Conservation (phyloP, 345 rosid species). For the Pseudoturritis turrita region DNA sequence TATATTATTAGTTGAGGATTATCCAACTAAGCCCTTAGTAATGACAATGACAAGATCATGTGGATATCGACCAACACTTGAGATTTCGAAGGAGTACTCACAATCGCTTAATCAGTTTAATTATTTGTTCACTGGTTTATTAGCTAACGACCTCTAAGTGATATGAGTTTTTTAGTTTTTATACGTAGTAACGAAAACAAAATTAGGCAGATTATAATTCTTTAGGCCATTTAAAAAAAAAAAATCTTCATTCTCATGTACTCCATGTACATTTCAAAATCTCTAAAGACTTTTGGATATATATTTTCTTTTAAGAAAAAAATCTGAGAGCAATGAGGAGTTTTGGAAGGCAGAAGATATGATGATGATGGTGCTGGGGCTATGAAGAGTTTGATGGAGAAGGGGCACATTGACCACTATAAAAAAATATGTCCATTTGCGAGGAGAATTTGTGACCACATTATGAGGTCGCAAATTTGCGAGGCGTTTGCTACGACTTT, state of each 20-base stretch:
- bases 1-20: constrained; percentile 2
- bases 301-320: no score
- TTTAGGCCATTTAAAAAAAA: neutral
- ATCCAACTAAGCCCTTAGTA: neutral
- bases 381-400: constrained; percentile 5
- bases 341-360: neutral
- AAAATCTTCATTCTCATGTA: neutral
- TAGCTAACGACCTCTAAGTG: neutral
- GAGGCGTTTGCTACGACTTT: no score
- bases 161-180: neutral
- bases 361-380: constrained; percentile 17
- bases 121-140: neutral
- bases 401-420: constrained; percentile 15
- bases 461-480: no score
- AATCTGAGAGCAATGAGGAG: neutral
- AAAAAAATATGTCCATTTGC: no score
- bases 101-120: neutral
- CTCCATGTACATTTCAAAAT: neutral
- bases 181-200: no score
- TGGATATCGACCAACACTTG: constrained; percentile 1
- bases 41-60: constrained; percentile 10
- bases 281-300: neutral
- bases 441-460: no score
- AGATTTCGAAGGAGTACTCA: neutral
- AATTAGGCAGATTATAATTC: no score